Conservation (phyloP, 2,329 filamentous ascomycete species). For the Septoria linicola region DNA sequence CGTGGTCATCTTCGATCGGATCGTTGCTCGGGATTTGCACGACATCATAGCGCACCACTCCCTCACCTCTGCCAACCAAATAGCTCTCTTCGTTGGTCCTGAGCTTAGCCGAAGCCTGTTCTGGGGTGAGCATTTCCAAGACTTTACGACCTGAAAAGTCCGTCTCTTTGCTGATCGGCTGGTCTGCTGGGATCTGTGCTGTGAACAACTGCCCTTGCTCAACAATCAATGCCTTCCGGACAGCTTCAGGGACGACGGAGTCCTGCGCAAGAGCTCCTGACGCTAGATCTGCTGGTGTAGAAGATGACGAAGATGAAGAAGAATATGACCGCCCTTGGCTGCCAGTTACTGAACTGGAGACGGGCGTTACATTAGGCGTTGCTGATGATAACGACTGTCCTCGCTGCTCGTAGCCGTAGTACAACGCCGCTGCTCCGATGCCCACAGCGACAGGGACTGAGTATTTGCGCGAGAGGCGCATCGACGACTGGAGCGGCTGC, state of each 20-base stretch:
- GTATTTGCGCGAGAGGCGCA: constrained; percentile 68
- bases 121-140: constrained; percentile 92
- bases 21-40: constrained; percentile 95
- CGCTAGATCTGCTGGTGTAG: constrained; percentile 20
- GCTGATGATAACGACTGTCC: constrained; percentile 16
- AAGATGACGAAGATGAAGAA: constrained; percentile 25
- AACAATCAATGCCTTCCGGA: constrained; percentile 72
- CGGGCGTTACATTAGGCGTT: constrained; percentile 21
- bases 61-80: constrained; percentile 80
- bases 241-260: constrained; percentile 53
- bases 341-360: constrained; percentile 21
- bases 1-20: constrained; percentile 97
- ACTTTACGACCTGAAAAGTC: constrained; percentile 82
- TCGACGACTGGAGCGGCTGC: constrained; percentile 62
- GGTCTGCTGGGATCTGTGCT: constrained; percentile 78
- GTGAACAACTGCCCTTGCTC: constrained; percentile 89
- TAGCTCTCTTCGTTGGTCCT: constrained; percentile 90
- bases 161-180: constrained; percentile 82
- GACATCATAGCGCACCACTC: constrained; percentile 90
- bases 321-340: constrained; percentile 39
- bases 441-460: constrained; percentile 66
- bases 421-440: constrained; percentile 68
- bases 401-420: constrained; percentile 62
- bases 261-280: constrained; percentile 32
- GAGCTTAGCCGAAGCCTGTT: constrained; percentile 87